phyloP scores from a whole-genome alignment of 345 rosid genomes.

The Viola odorata region DNA sequence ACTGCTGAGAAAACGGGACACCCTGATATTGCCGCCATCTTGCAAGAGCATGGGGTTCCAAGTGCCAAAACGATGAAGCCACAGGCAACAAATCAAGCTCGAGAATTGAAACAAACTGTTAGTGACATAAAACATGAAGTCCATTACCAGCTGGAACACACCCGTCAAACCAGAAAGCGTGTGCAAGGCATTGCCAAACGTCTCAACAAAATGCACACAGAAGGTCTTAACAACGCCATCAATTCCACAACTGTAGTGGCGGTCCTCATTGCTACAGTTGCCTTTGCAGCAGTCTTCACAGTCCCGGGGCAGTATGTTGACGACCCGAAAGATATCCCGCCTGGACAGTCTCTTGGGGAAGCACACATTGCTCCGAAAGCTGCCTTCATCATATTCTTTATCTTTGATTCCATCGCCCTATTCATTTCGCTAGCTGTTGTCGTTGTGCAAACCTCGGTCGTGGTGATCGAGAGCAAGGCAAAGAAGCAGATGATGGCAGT shows the following conservation, averaged over 20 bases:
- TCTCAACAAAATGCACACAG: slow-evolving; percentile 75
- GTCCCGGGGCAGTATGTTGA: slow-evolving; percentile 87
- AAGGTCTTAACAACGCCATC: slow-evolving; percentile 91
- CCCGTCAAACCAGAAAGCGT: slow-evolving; percentile 72
- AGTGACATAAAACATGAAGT: slow-evolving; percentile 96
- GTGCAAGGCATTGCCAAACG: slow-evolving; percentile 89
- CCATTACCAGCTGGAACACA: slow-evolving; percentile 84
- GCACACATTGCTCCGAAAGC: slow-evolving; percentile 65
- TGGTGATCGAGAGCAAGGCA: slow-evolving; percentile 84
- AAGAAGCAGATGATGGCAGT: slow-evolving; percentile 95
- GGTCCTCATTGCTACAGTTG: slow-evolving; percentile 84
- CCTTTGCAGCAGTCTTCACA: slow-evolving; percentile 90
- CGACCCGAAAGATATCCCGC: slow-evolving; percentile 28
- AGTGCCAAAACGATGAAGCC: slow-evolving; percentile 57
- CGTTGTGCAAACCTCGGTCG: slow-evolving; percentile 91
- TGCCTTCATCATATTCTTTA: slow-evolving; percentile 68
- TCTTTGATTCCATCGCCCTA: slow-evolving; percentile 81
- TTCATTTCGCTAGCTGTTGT: slow-evolving; percentile 93
- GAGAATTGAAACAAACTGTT: slow-evolving; percentile 84
- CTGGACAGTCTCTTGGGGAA: slow-evolving; percentile 59
- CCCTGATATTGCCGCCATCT: slow-evolving; percentile 35
- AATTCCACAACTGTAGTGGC: slow-evolving; percentile 95
- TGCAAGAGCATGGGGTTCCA: slow-evolving; percentile 62
- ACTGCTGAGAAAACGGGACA: slow-evolving; percentile 84
- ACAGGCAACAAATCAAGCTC: slow-evolving; percentile 47